phyloP scores from a whole-genome alignment of 768 basidiomycete species.

The Rhodosporidiobolus odoratus region DNA sequence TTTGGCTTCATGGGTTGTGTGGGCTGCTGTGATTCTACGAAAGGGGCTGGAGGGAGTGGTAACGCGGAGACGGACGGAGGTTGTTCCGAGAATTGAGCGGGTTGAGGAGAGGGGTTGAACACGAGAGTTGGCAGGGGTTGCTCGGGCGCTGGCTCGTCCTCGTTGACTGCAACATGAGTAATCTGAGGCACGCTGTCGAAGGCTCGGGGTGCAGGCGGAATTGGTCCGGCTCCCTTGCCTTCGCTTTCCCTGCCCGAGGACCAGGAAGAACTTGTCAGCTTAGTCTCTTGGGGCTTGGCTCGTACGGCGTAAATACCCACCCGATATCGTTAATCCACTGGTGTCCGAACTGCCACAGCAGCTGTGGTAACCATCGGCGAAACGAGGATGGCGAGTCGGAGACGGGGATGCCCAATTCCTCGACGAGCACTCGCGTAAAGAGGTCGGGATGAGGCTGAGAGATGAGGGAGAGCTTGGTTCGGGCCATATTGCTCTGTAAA shows the following conservation, averaged over 20 bases:
- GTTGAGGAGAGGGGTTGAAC: too few relatives aligned
- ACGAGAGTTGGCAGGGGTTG: too few relatives aligned
- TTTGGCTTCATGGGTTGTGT: too few relatives aligned
- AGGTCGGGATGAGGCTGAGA: not conserved
- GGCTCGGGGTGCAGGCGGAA: too few relatives aligned
- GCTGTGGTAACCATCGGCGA: not conserved
- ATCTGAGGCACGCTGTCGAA: too few relatives aligned
- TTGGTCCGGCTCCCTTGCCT: not conserved
- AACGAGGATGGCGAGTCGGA: not conserved
- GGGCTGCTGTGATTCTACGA: too few relatives aligned
- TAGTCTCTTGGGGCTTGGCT: not conserved
- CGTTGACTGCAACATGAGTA: too few relatives aligned
- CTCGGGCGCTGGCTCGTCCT: too few relatives aligned
- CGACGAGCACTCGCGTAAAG: not conserved
- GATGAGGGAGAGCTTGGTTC: not conserved
- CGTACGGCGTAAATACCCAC: not conserved
- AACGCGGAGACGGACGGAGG: too few relatives aligned
- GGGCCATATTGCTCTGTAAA: not conserved
- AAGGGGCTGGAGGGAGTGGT: too few relatives aligned
- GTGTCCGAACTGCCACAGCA: not conserved
- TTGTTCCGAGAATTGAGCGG: too few relatives aligned
- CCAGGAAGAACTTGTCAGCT: not conserved
- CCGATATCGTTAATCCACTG: not conserved
- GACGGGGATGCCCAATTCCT: not conserved
- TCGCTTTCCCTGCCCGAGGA: not conserved